Conservation (phyloP, 179 eudicot genomes). For the Patellifolia procumbens region DNA sequence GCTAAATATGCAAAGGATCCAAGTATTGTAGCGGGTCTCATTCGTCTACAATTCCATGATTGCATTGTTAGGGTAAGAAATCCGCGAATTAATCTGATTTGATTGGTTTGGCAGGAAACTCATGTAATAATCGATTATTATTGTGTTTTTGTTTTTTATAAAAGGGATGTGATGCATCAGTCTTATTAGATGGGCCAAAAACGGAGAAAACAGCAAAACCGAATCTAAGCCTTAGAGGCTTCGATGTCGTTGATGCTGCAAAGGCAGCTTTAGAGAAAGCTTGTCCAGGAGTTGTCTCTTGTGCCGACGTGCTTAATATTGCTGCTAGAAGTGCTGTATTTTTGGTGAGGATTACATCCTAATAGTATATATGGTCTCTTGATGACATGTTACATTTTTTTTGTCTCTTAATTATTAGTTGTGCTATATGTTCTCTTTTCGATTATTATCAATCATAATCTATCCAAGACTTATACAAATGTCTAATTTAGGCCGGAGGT, state of each 20-base stretch:
- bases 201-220: constrained; percentile 32
- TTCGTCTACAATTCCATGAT: constrained; percentile 28
- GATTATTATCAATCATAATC: not conserved
- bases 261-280: constrained; percentile 36
- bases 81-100: not conserved
- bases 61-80: constrained; percentile 28
- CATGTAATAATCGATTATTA: not conserved
- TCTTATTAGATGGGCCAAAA: constrained; percentile 32
- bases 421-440: not conserved
- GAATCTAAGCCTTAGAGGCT: constrained; percentile 30
- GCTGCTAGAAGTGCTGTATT: constrained; percentile 38
- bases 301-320: constrained; percentile 40
- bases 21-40: constrained; percentile 22
- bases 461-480: not conserved
- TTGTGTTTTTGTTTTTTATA: not conserved
- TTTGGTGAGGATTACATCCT: constrained; percentile 18
- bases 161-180: constrained; percentile 48
- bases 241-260: constrained; percentile 32
- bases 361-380: not conserved
- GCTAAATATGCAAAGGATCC: not conserved
- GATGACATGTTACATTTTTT: no score
- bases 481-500: constrained; percentile 30
- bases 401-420: no score
- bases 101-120: not conserved
- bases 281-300: constrained; percentile 51